phyloP scores from a whole-genome alignment of 2,329 filamentous ascomycete species.

The Clathrospora elynae region DNA sequence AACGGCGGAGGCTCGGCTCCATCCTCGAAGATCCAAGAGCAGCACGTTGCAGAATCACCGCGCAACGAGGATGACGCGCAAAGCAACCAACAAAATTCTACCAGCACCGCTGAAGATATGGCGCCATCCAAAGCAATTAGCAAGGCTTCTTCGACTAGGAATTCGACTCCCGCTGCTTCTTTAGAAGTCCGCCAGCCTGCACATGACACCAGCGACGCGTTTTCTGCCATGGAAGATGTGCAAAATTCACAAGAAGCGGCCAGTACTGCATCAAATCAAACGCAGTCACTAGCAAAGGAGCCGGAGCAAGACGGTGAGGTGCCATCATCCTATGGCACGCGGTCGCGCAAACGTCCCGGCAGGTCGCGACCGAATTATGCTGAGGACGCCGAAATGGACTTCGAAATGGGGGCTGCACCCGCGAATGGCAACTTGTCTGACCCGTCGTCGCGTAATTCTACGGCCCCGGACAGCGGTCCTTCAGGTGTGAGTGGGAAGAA shows the following conservation, averaged over 20 bases:
- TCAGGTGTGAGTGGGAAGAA: constrained; percentile 46
- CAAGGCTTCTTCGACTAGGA: constrained; percentile 45
- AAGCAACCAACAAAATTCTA: constrained; percentile 26
- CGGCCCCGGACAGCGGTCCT: constrained; percentile 40
- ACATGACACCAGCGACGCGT: constrained; percentile 35
- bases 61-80: constrained; percentile 39
- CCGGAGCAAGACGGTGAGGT: constrained; percentile 54
- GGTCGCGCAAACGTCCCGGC: constrained; percentile 85
- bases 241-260: constrained; percentile 39
- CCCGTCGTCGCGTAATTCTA: constrained; percentile 44
- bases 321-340: constrained; percentile 76
- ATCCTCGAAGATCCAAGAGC: constrained; percentile 39
- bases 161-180: constrained; percentile 40
- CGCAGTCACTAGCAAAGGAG: constrained; percentile 43
- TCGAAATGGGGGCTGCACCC: constrained; percentile 67
- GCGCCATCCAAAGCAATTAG: constrained; percentile 40
- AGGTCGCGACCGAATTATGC: constrained; percentile 89
- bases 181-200: constrained; percentile 31
- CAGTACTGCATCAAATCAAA: constrained; percentile 33
- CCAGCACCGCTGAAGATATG: constrained; percentile 32
- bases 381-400: constrained; percentile 90
- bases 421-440: constrained; percentile 62
- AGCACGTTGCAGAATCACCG: constrained; percentile 35
- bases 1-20: constrained; percentile 45
- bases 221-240: constrained; percentile 33